phyloP scores from a whole-genome alignment of 352 stramenopile species.

The Phytophthora aleatoria region DNA sequence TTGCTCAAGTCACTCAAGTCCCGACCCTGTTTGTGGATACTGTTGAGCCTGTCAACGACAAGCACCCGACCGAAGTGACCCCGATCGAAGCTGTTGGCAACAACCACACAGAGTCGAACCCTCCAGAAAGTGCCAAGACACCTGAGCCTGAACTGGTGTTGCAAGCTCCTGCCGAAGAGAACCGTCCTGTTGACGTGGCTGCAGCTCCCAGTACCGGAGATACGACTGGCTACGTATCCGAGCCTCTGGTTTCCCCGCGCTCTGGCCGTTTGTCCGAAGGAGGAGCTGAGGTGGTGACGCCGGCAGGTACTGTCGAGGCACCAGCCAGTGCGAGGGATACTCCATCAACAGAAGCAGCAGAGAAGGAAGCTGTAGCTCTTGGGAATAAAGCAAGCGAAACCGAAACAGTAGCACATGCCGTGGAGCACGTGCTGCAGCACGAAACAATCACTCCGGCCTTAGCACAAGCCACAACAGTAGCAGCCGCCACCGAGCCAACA shows the following conservation, averaged over 20 bases:
- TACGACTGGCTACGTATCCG: neutral
- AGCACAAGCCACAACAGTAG: neutral
- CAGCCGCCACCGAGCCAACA: conserved; percentile 2
- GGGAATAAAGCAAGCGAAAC: conserved; percentile 1
- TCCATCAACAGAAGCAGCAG: conserved; percentile 3
- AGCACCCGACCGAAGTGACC: conserved; percentile 7
- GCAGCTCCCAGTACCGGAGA: neutral
- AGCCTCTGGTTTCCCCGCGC: neutral
- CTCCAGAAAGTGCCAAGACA: conserved; percentile 2
- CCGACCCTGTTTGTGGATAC: conserved; percentile 8
- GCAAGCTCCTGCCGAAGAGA: conserved; percentile 11
- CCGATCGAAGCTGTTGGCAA: conserved; percentile 1
- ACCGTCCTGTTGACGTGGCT: conserved; percentile 6
- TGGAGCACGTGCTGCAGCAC: neutral
- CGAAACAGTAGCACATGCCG: conserved; percentile 1
- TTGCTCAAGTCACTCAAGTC: conserved; percentile 9
- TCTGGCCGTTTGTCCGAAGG: conserved; percentile 6
- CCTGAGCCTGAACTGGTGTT: conserved; percentile 5
- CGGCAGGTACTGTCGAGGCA: conserved; percentile 29
- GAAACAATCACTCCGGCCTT: neutral
- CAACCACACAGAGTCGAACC: conserved; percentile 6
- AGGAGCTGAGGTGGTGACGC: conserved; percentile 26
- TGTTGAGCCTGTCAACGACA: conserved; percentile 20
- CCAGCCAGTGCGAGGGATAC: conserved; percentile 1
- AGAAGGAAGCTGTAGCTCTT: conserved; percentile 3